Conservation (phyloP, 306 rosid species). For the Prinsepia uniflora region DNA sequence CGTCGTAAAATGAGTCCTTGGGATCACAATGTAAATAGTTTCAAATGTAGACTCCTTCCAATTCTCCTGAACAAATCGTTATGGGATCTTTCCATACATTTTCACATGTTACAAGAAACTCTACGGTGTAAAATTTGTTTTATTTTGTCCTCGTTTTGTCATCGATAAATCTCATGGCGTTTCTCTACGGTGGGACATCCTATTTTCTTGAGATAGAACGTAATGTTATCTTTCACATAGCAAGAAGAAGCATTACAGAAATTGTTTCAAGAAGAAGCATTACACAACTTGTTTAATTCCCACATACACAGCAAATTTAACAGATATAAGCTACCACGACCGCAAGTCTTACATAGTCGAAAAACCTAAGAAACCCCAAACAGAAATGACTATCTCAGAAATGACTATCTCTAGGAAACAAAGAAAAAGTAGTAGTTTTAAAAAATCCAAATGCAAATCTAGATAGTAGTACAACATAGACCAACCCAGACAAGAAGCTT, state of each 20-base stretch:
- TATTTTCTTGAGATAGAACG: no score
- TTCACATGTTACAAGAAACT: no score
- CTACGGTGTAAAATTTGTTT: neutral
- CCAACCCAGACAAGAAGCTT: conserved; percentile 38
- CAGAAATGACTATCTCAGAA: neutral
- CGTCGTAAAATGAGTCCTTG: neutral
- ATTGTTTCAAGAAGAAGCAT: no score
- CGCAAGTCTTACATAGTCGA: neutral
- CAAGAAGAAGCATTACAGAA: no score
- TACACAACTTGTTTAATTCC: neutral
- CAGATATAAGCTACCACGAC: neutral
- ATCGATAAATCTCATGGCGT: neutral
- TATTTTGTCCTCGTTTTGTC: neutral
- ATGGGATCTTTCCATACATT: neutral
- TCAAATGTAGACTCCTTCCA: neutral
- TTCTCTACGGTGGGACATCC: no score
- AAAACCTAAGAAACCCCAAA: no score
- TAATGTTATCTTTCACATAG: no score
- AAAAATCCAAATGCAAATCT: conserved; percentile 32
- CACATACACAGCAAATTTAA: neutral
- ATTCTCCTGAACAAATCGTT: neutral
- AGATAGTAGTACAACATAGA: conserved; percentile 30
- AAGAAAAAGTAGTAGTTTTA: conserved; percentile 7
- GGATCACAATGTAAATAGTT: conserved; percentile 7
- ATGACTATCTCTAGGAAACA: no score